Evolutionary conservation across 2,329 filamentous ascomycete species (phyloP).

Genomic region (Trichoderma koningiopsis): DNA sequence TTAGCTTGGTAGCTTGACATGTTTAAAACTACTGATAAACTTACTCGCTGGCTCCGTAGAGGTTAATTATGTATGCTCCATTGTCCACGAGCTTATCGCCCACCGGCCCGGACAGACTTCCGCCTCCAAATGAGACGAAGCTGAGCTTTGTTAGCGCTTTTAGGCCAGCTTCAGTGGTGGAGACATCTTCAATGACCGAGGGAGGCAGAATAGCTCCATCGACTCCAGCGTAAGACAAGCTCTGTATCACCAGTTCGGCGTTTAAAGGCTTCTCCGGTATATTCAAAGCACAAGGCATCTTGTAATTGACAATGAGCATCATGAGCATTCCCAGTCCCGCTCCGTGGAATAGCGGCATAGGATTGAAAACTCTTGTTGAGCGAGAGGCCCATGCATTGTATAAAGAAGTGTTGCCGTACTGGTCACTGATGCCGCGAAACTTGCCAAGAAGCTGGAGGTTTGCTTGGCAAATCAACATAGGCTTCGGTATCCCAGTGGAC

Average conservation of each 20-base stretch:
- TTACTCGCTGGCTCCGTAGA: neutral
- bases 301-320: neutral
- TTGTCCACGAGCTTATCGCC: neutral
- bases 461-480: neutral
- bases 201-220: neutral
- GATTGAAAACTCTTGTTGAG: slow-evolving; percentile 16
- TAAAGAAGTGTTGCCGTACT: slow-evolving; percentile 23
- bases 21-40: neutral
- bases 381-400: slow-evolving; percentile 20
- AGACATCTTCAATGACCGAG: neutral
- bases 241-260: neutral
- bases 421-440: neutral
- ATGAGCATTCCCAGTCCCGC: slow-evolving; percentile 38
- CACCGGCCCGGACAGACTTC: neutral
- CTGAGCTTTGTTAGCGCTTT: neutral
- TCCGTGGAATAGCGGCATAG: slow-evolving; percentile 45
- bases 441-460: neutral
- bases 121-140: neutral
- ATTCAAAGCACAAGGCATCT: neutral
- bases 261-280: neutral
- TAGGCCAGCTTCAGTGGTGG: neutral
- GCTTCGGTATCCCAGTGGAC: neutral
- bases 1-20: neutral
- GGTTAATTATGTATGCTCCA: neutral
- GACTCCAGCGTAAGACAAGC: neutral